Evolutionary conservation across 2,329 filamentous ascomycete species (phyloP).

Genomic region (Phialocephala subalpina): DNA sequence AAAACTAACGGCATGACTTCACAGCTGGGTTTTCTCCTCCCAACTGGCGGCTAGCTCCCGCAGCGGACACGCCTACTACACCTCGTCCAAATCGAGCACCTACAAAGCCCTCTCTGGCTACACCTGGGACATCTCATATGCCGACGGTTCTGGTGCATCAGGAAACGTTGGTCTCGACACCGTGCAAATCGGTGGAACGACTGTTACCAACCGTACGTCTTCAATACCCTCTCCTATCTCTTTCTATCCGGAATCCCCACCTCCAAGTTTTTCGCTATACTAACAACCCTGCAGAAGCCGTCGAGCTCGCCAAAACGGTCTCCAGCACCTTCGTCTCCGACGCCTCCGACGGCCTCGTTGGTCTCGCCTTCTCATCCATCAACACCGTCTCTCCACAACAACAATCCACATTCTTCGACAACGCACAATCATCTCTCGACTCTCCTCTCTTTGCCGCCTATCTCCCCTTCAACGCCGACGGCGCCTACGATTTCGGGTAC

Average conservation of each 20-base stretch:
- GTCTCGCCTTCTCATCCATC: constrained; percentile 55
- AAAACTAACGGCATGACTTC: constrained; percentile 4
- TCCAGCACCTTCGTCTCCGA: constrained; percentile 43
- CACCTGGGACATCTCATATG: constrained; percentile 43
- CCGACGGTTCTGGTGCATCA: constrained; percentile 47
- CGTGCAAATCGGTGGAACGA: constrained; percentile 44
- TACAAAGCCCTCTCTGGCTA: constrained; percentile 38
- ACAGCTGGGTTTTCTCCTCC: constrained; percentile 44
- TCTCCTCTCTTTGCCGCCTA: constrained; percentile 62
- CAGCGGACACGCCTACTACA: constrained; percentile 35
- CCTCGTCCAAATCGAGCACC: constrained; percentile 36
- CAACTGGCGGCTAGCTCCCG: constrained; percentile 29
- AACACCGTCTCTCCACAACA: constrained; percentile 41
- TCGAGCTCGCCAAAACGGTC: constrained; percentile 43
- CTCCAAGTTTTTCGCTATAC: no score
- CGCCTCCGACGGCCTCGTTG: constrained; percentile 65
- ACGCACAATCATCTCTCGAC: constrained; percentile 37
- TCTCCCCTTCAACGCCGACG: constrained; percentile 54
- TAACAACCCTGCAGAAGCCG: constrained; percentile 28
- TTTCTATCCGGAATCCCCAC: no score
- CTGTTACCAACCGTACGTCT: constrained; percentile 33
- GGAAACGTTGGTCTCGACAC: constrained; percentile 44
- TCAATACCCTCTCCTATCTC: no score
- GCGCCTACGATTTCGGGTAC: constrained; percentile 64
- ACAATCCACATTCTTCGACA: constrained; percentile 45